Evolutionary conservation across 129 eudicot genomes (phyloP), one percentile per base, ranked within the genome.

Genomic region (Tagetes erecta): DNA sequence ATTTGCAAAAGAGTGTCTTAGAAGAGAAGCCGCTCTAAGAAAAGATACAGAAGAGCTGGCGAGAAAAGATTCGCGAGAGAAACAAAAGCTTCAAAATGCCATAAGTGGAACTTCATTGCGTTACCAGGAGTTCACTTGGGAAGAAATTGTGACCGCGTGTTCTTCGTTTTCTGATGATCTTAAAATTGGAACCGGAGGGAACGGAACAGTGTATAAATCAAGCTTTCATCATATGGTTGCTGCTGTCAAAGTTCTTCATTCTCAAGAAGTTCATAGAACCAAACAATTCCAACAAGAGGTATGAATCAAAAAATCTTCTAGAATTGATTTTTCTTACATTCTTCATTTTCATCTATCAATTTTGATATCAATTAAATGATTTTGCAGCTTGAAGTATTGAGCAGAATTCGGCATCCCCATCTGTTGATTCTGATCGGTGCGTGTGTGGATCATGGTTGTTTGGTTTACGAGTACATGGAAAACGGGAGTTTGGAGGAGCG

Each of bases 251-350:
- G 92, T 90, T 64, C 98, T 88, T 49, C 97, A 93, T 74, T 80
- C 96, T 66, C 78, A 84, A 68, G 92, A 86, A 71, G 84, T 83
- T 63, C 81, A 73, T 65, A 75, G 82, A 47, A 84, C 82, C 55
- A 93, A 83, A 78, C 92, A 93, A 77, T 93, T 90, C 85, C 85
- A 80, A 68, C 97, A 90, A 80, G 98, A 93, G 97, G 98, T 89
- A 85, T 34, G 78, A 56, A 76, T 42, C n/a, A 0, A 13, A 67
- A 62, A 2, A 51, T 60, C 5, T 10, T 35, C 8, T n/a, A 37
- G n/a, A 60, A 8, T 34, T 59, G 40, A 33, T 9, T 33, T 59
- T 46, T 46, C 11, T 1, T 1, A 20, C 27, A 20, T 33, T 9
- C 11, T 9, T 46, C 11, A 9, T 2, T 2, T 10, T 0, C 1